These are phyloP conservation scores for Dictyostelium capitatum DNA, from an alignment of 78 protist species.

Conservation along the genomic window DNA sequence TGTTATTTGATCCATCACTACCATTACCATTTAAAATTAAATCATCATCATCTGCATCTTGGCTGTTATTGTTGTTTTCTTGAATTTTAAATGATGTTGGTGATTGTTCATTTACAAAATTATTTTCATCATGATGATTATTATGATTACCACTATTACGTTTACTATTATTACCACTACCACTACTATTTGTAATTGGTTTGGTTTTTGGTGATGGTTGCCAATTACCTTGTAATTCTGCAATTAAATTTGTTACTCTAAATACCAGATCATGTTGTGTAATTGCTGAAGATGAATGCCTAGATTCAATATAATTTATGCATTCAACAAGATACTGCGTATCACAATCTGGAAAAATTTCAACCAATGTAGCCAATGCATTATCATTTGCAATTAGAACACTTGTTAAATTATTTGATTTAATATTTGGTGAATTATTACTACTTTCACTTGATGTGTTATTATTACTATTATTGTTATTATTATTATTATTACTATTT, in stretches of 20 bases:
- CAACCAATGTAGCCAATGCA: slow-evolving; percentile 54
- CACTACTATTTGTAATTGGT: background rate
- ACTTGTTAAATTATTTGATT: background rate
- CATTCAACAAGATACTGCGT: slow-evolving; percentile 45
- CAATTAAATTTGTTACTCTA: slow-evolving; percentile 71
- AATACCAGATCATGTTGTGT: slow-evolving; percentile 27
- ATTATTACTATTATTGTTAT: background rate
- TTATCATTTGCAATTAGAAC: slow-evolving; percentile 33
- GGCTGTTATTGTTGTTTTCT: background rate
- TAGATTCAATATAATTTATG: slow-evolving; percentile 50
- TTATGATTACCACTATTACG: background rate
- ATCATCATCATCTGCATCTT: background rate
- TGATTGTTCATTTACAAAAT: slow-evolving; percentile 1
- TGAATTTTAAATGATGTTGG: background rate
- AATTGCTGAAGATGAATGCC: slow-evolving; percentile 1
- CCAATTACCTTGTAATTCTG: slow-evolving; percentile 60
- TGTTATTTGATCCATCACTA: background rate
- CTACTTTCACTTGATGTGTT: background rate
- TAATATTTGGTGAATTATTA: background rate
- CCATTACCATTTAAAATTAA: background rate
- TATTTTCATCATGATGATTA: background rate
- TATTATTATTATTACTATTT: background rate
- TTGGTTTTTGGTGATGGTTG: slow-evolving; percentile 5
- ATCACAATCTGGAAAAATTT: slow-evolving; percentile 77
- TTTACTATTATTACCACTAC: background rate